These are phyloP conservation scores for Pedinophyceae sp. DNA, from an alignment of 139 green algal genomes.

Conservation along the genomic window DNA sequence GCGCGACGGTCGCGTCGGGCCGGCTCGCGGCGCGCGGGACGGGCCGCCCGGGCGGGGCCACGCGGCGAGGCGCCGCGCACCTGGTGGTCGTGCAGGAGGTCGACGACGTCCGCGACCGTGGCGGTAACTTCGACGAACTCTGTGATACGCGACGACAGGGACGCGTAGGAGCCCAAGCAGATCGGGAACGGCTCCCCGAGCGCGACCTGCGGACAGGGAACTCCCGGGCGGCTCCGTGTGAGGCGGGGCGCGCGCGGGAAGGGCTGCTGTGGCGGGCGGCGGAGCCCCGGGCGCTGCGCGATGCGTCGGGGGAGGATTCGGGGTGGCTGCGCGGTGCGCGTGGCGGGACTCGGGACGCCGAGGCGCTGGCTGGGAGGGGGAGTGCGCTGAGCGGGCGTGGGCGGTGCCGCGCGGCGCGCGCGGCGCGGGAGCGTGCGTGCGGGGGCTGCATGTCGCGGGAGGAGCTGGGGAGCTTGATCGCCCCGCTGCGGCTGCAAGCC, in stretches of 20 bases:
- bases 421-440: not conserved
- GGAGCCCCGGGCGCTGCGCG: too few relatives aligned
- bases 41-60: too few relatives aligned
- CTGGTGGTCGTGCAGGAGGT: not conserved
- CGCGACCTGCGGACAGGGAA: not conserved
- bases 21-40: too few relatives aligned
- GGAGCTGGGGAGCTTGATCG: not conserved
- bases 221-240: not conserved
- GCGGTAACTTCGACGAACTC: not conserved
- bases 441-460: not conserved
- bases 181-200: not conserved
- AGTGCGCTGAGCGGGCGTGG: too few relatives aligned
- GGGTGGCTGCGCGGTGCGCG: too few relatives aligned
- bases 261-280: too few relatives aligned
- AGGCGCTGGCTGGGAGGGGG: too few relatives aligned
- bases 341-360: too few relatives aligned
- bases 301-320: too few relatives aligned
- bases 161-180: not conserved
- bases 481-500: too few relatives aligned
- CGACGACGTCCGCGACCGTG: not conserved
- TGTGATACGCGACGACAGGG: not conserved
- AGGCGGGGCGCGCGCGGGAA: not conserved
- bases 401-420: too few relatives aligned
- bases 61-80: not conserved
- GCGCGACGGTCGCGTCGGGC: too few relatives aligned